A percentile compares a stretch with the other conserved stretches of the same genome.
Evolutionary conservation across 441 rosid species (phyloP).

Genomic region (Eugenia klotzschiana): DNA sequence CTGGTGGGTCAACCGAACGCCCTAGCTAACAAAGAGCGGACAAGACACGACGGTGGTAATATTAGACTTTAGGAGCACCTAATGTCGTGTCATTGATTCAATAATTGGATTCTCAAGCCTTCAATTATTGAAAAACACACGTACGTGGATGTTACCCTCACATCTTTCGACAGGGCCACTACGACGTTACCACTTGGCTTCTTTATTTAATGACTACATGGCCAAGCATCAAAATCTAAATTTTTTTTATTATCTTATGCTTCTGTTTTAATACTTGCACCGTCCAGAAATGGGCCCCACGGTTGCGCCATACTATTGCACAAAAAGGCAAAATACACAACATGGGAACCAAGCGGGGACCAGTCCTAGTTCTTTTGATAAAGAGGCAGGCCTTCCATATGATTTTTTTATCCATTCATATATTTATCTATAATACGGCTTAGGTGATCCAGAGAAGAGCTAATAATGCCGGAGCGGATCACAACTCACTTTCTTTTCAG

Average conservation of each 20-base stretch:
- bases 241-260: neutral
- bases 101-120: neutral
- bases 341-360: neutral
- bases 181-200: neutral
- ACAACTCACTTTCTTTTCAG: neutral
- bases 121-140: neutral
- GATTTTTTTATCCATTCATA: neutral
- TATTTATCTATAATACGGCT: neutral
- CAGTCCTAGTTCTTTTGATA: neutral
- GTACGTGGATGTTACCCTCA: neutral
- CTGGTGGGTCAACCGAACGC: neutral
- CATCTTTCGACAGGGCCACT: neutral
- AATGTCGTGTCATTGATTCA: neutral
- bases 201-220: neutral
- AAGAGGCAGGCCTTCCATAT: neutral
- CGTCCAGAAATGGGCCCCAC: neutral
- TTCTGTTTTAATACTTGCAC: neutral
- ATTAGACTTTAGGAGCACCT: neutral
- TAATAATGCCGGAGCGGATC: neutral
- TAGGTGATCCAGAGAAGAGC: neutral
- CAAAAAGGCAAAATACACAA: neutral
- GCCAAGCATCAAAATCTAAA: neutral
- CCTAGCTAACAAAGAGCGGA: neutral
- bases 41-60: neutral
- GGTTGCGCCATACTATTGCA: neutral